Evolutionary conservation across 2,329 filamentous ascomycete species (phyloP), one percentile per base, ranked within the genome.

Genomic region (Nakataea oryzae): DNA sequence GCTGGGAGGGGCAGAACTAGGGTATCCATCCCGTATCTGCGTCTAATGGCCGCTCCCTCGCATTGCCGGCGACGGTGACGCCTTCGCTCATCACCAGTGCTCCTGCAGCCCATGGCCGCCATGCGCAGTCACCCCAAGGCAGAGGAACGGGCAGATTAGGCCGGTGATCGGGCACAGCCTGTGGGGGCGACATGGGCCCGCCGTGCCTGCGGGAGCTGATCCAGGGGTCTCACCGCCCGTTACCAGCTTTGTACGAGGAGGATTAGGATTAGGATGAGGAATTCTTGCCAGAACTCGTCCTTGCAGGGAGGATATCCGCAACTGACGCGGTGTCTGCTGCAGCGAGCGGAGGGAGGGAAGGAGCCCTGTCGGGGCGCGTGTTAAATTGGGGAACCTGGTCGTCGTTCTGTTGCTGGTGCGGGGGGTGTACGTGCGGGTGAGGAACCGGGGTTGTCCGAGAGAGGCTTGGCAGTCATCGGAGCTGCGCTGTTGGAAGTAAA

Each of bases 1-100:
- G 93, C 28, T 97, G 93, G 95, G 88, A 87, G 70, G 79, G 79
- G 67, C 76, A 79, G 74, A 80, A 82, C 68, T 85, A 83, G 79
- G 74, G 26, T 24, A 27, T 21, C 54, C 4, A 28, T 28, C 24
- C 54, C 24, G 27, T 3, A 13, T 28, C 12, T 56, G 12, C 26
- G 54, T 21, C 41, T n/a, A 14, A 56, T 56, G 54, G n/a, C 12
- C 54, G 24, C 26, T 24, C 24, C 54, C 24, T 26, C 6, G 12
- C 26, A 13, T 28, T 14, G 41, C 2, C 17, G 41, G 41, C 41
- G 41, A 9, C 17, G 41, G 41, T 21, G 41, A 50, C 41, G 41
- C 41, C 17, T 50, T 11, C 41, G 41, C 17, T 21, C 41, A 21
- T n/a, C 1, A n/a, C 41, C n/a, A 21, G 14, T 47, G 17, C 5